phyloP scores from a whole-genome alignment of 495 filamentous ascomycete species.

The Xylaria curta region DNA sequence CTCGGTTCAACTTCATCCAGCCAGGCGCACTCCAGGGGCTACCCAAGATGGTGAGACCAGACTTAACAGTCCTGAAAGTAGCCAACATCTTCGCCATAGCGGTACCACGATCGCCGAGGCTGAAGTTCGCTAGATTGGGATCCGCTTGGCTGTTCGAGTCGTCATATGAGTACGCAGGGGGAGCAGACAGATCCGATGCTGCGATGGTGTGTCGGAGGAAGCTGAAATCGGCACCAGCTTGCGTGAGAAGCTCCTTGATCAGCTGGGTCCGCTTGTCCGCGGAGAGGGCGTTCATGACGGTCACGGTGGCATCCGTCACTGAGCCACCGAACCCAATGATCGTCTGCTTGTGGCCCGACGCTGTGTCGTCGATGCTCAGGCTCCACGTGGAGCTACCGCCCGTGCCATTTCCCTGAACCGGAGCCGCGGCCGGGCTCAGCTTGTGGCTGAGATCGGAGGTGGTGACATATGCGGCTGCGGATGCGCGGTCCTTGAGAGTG shows the following conservation, averaged over 20 bases:
- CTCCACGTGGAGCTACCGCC: constrained; percentile 54
- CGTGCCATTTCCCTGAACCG: constrained; percentile 51
- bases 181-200: constrained; percentile 57
- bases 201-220: constrained; percentile 63
- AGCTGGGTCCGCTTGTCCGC: constrained; percentile 48
- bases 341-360: constrained; percentile 52
- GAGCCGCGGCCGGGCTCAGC: constrained; percentile 48
- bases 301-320: constrained; percentile 63
- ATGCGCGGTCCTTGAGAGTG: constrained; percentile 25
- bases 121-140: constrained; percentile 49
- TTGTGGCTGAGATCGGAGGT: constrained; percentile 55
- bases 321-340: constrained; percentile 62
- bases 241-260: constrained; percentile 55
- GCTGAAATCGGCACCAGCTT: constrained; percentile 54
- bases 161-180: constrained; percentile 61
- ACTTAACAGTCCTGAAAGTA: constrained; percentile 46
- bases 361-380: constrained; percentile 57
- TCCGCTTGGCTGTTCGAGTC: constrained; percentile 52
- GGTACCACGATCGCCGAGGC: constrained; percentile 55
- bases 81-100: constrained; percentile 59
- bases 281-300: constrained; percentile 55
- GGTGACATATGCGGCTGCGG: constrained; percentile 48
- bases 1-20: constrained; percentile 65
- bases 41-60: constrained; percentile 52
- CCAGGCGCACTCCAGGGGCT: constrained; percentile 62